Evolutionary conservation across 192 early-diverging fungal genomes (phyloP).

Genomic region (Paraglomus brasilianum): DNA sequence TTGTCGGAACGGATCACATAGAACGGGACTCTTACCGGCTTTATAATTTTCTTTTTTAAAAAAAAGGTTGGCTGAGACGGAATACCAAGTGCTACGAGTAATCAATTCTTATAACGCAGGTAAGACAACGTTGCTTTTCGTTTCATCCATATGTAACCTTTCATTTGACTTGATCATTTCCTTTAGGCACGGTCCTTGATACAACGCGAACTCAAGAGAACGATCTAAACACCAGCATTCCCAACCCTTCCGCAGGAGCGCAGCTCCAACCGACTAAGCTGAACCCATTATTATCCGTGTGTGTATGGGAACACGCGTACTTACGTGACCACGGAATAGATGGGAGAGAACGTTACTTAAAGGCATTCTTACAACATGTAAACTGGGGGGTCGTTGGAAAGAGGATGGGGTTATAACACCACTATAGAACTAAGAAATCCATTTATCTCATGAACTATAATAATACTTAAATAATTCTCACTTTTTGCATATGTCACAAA

Average conservation of each 20-base stretch:
- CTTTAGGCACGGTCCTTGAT: constrained; percentile 17
- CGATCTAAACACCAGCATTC: constrained; percentile 18
- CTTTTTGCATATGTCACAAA: no score
- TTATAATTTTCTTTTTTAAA: background rate
- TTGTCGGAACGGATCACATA: background rate
- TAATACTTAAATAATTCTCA: no score
- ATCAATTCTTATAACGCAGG: constrained; percentile 49
- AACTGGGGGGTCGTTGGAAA: constrained; percentile 39
- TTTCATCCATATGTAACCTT: background rate
- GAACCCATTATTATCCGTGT: constrained; percentile 39
- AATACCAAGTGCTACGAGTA: constrained; percentile 14
- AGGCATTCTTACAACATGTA: constrained; percentile 41
- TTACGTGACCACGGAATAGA: constrained; percentile 42
- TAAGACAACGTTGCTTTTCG: constrained; percentile 5
- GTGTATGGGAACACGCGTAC: constrained; percentile 50
- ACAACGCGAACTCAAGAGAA: constrained; percentile 15
- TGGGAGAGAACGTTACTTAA: constrained; percentile 39
- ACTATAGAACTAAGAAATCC: no score
- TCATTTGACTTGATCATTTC: background rate
- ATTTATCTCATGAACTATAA: no score
- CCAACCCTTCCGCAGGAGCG: constrained; percentile 12
- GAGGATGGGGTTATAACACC: background rate
- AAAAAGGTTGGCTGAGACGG: constrained; percentile 19
- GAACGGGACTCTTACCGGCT: background rate
- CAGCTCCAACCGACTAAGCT: constrained; percentile 23